Evolutionary conservation across 2,329 filamentous ascomycete genomes (phyloP).

Genomic region (Fusarium cicatricum): DNA sequence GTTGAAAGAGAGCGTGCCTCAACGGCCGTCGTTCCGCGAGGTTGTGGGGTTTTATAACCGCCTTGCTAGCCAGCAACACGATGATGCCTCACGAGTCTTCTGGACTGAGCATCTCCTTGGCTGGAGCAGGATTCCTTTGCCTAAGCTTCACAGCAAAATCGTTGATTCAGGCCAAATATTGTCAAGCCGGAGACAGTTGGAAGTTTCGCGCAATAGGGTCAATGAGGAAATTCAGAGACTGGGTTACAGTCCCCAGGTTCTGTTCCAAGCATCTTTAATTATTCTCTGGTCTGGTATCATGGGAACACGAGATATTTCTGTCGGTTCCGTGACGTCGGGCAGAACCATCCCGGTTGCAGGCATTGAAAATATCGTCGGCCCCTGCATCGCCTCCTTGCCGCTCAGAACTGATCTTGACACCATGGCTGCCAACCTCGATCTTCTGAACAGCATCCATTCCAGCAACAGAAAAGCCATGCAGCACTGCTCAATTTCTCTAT

Average conservation of each 20-base stretch:
- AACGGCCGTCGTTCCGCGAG: slow-evolving; percentile 66
- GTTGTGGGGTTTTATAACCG: slow-evolving; percentile 61
- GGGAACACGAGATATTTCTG: slow-evolving; percentile 70
- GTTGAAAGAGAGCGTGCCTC: slow-evolving; percentile 28
- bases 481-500: slow-evolving; percentile 69
- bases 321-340: slow-evolving; percentile 85
- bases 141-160: slow-evolving; percentile 55
- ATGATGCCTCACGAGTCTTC: slow-evolving; percentile 62
- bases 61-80: slow-evolving; percentile 33
- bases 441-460: slow-evolving; percentile 70
- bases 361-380: slow-evolving; percentile 79
- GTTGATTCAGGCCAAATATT: slow-evolving; percentile 15
- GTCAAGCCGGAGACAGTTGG: slow-evolving; percentile 22
- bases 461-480: slow-evolving; percentile 72
- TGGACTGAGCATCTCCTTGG: slow-evolving; percentile 74
- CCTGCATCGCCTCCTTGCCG: slow-evolving; percentile 80
- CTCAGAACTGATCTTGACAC: slow-evolving; percentile 68
- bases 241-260: slow-evolving; percentile 69
- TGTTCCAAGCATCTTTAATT: slow-evolving; percentile 78
- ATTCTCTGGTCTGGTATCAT: slow-evolving; percentile 72
- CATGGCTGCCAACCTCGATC: slow-evolving; percentile 62
- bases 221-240: slow-evolving; percentile 49
- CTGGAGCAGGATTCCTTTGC: slow-evolving; percentile 62
- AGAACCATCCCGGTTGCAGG: slow-evolving; percentile 74
- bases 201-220: slow-evolving; percentile 27